Evolutionary conservation across 768 basidiomycete species (phyloP).

Genomic region (Phylloporus sp.): DNA sequence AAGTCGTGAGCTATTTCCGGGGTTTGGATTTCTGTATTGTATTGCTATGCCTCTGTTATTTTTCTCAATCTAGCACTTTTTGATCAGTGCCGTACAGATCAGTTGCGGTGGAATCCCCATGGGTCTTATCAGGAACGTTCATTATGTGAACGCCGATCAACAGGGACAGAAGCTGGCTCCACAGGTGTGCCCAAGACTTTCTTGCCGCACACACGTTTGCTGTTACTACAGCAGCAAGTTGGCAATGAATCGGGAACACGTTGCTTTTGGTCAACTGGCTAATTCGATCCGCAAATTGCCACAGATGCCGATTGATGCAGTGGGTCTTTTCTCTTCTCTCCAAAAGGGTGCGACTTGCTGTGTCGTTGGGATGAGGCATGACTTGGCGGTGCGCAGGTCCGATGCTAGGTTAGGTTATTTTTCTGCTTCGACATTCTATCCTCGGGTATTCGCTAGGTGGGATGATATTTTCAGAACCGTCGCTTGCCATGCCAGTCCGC

Average conservation of each 20-base stretch:
- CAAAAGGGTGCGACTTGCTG: too few relatives aligned
- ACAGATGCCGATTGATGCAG: too few relatives aligned
- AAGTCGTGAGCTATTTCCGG: conserved; percentile 16
- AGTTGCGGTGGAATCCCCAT: too few relatives aligned
- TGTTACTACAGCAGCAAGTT: neutral
- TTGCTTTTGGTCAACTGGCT: neutral
- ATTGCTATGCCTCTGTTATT: neutral
- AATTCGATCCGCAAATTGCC: neutral
- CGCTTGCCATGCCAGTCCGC: too few relatives aligned
- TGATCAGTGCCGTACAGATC: too few relatives aligned
- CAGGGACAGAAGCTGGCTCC: neutral
- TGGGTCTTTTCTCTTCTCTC: neutral
- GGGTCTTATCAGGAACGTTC: too few relatives aligned
- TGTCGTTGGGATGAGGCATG: too few relatives aligned
- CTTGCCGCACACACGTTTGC: neutral
- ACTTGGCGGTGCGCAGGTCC: too few relatives aligned
- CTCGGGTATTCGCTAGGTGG: too few relatives aligned
- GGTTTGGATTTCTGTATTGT: neutral
- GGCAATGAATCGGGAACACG: neutral
- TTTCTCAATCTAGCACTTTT: neutral
- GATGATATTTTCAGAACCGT: too few relatives aligned
- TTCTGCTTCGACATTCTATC: too few relatives aligned
- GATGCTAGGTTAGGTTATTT: too few relatives aligned
- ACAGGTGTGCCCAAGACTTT: neutral
- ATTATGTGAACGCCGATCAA: neutral